Base-by-base conservation (phyloP, 1,284 basidiomycete genomes). In the Puccinia brachypodii region DNA sequence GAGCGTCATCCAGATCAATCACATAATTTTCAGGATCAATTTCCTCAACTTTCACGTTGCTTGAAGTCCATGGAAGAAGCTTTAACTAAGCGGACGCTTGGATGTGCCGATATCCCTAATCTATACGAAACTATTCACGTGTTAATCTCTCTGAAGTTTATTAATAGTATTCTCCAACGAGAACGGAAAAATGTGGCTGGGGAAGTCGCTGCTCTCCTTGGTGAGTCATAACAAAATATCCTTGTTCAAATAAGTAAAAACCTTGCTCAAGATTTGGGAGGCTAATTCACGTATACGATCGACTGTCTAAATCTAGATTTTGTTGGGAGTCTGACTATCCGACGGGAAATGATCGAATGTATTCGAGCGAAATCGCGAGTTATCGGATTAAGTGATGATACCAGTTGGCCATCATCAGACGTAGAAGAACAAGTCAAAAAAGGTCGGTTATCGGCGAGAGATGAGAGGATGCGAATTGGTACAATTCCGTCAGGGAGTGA, bases 251-350 rank as follows among this genome's bases (percentile, higher is more conserved):
- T 22, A n/a, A 42, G 3, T 9, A 8, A 25, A 38, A 7, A n/a
- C 22, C 16, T 58, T 56, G 36, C 56, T 75, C 33, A 62, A 28
- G 14, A 33, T 25, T 38, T 0, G 31, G 25, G 38, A 75, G 9
- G 14, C 53, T 50, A 28, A 66, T 58, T 28, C 13, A 42, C 16
- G 22, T 66, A 9, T 66, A 31, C 44, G n/a, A n/a, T 9, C 22
- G n/a, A 2, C 19, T 68, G 22, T 62, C 7, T 64, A 6, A 7
- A 62, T 42, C 22, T 47, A 85, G 92, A 94, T 87, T 89, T 88
- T 79, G 91, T 90, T 36, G 88, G 91, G 0, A 90, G 92, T 16
- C 90, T 95, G 73, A 94, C 94, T 0, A 88, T 96, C 0, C 90
- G 91, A 16, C 89, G 93, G 38, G 94, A 97, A 85, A 85, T 89